phyloP scores from a whole-genome alignment of 1,139 yeast genomes.

The Nakaseomyces kungkrabaensis region DNA sequence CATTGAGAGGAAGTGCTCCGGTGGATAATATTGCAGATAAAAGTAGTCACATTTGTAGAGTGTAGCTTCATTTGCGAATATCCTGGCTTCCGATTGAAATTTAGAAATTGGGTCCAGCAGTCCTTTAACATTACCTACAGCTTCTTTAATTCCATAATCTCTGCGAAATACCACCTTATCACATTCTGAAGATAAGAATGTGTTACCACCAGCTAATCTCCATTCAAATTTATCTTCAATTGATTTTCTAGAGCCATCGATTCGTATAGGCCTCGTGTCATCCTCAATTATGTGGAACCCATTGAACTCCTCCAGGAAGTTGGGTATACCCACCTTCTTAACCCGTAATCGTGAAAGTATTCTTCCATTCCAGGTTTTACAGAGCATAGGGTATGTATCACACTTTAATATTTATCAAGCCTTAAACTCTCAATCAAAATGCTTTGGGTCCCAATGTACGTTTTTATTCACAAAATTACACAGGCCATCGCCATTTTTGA shows the following conservation, averaged over 20 bases:
- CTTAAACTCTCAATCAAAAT: too few species aligned
- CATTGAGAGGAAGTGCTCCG: conserved; percentile 36
- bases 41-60: conserved; percentile 29
- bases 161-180: neutral
- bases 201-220: conserved; percentile 1
- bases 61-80: conserved; percentile 14
- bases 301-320: neutral
- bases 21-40: conserved; percentile 35
- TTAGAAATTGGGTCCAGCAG: conserved; percentile 6
- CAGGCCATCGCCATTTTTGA: too few species aligned
- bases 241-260: neutral
- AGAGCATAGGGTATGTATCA: neutral
- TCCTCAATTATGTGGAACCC: conserved; percentile 1
- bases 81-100: conserved; percentile 5
- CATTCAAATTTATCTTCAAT: neutral
- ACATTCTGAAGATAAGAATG: neutral
- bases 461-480: too few species aligned
- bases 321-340: neutral
- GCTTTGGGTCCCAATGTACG: too few species aligned
- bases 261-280: neutral
- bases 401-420: too few species aligned
- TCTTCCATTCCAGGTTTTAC: neutral
- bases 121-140: conserved; percentile 1
- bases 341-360: neutral
- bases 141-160: neutral